Base-by-base conservation (phyloP, 176 grass and related monocot species). In the Bothriochloa decipiens region DNA sequence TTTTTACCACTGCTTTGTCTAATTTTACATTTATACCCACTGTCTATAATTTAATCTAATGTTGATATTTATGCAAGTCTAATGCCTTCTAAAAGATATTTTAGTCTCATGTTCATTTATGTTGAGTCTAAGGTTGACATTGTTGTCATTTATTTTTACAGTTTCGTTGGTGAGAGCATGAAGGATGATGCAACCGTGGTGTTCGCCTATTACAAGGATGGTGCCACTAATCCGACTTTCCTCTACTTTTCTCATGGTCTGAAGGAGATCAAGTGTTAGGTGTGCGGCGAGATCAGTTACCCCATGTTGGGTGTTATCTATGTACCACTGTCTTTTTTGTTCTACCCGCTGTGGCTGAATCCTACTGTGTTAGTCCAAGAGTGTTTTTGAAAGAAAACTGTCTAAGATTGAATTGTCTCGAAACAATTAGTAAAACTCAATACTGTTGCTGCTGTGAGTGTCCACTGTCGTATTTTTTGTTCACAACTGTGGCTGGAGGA, bases 81-180 rank as follows among this genome's bases (percentile, higher is more conserved):
- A 40, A 40, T 40, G 36, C 36, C 36, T 37, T 37, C 36, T 37
- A 37, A 37, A 4, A 37, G 36, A 32, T 32, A 32, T 32, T 32
- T 32, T 32, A 32, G 29, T 32, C 29, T 32, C 29, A 32, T 32
- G 29, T 32, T 32, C 29, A 32, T 32, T 32, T 32, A 32, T 32
- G 29, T 32, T 32, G 29, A 32, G 29, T 32, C 29, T 32, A 32
- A 1, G 29, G 29, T 32, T 40, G 7, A 40, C 39, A 40, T 7
- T 40, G 39, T 40, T 6, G 7, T 40, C 39, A 40, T 40, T 40
- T 40, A 32, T 37, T 37, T 40, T 40, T 15, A 26, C 85, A 98
- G 96, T 72, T 99, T 99, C 66, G 96, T 99, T 49, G 93, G 96
- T 12, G 96, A 99, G 86, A 94, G 93, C 79, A 99, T 99, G 96